Evolutionary conservation across 192 early-diverging fungal genomes (phyloP).

Genomic region (Geosiphon pyriformis): DNA sequence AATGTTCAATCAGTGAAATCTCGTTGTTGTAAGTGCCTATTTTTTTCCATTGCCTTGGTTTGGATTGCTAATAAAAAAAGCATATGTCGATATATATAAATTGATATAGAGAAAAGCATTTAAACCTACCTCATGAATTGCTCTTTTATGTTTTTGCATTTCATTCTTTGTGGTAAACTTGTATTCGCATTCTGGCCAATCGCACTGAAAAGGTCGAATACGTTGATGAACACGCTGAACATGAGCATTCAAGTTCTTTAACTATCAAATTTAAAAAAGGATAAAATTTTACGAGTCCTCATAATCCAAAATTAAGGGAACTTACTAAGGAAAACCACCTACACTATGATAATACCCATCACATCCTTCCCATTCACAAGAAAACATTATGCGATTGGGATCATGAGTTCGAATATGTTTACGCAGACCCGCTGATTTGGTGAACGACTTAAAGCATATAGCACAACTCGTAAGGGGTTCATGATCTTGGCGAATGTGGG

Average conservation of each 20-base stretch:
- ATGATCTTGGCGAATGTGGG: constrained; percentile 12
- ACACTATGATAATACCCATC: constrained; percentile 19
- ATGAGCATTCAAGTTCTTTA: constrained; percentile 2
- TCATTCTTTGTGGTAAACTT: background rate
- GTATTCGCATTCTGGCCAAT: background rate
- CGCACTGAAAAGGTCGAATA: background rate
- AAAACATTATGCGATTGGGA: constrained; percentile 14
- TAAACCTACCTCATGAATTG: constrained; percentile 7
- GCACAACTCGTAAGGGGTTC: background rate
- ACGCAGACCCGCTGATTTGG: background rate
- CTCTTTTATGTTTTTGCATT: constrained; percentile 3
- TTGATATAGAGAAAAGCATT: background rate
- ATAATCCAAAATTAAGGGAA: background rate
- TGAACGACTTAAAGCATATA: constrained; percentile 8
- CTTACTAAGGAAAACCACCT: background rate
- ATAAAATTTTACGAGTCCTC: no score
- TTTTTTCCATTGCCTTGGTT: background rate
- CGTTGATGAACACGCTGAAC: background rate
- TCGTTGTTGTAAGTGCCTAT: background rate
- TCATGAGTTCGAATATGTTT: constrained; percentile 4
- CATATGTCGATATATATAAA: background rate
- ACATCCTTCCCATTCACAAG: constrained; percentile 19
- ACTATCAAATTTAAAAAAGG: no score
- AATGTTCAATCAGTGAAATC: constrained; percentile 4
- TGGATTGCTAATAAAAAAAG: background rate